Conservation (phyloP, 1,284 basidiomycete genomes). For the Stygiomarasmius scandens region DNA sequence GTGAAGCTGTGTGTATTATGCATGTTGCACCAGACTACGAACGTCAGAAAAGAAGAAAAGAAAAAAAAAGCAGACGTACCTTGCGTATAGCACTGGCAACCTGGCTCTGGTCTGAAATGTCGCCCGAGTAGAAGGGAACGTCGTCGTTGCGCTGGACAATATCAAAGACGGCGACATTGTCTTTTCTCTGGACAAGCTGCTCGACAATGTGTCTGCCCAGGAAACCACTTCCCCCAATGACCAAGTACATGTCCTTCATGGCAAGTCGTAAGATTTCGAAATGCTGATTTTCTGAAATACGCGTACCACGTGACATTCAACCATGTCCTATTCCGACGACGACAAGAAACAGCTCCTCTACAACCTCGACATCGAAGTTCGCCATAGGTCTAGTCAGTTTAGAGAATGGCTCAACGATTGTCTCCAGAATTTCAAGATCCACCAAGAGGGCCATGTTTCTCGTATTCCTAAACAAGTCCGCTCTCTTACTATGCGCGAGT, state of each 20-base stretch:
- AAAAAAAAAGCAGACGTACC: slow-evolving; percentile 44
- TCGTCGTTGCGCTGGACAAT: slow-evolving; percentile 88
- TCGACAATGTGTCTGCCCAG: slow-evolving; percentile 90
- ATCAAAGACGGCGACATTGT: slow-evolving; percentile 85
- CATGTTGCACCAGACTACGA: slow-evolving; percentile 77
- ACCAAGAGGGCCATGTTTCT: slow-evolving; percentile 73
- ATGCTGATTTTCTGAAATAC: slow-evolving; percentile 12
- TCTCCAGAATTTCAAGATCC: slow-evolving; percentile 71
- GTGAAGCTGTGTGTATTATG: slow-evolving; percentile 96
- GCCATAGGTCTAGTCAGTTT: slow-evolving; percentile 69
- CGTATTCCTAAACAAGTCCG: slow-evolving; percentile 76
- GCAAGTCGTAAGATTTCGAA: not conserved
- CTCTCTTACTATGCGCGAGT: slow-evolving; percentile 71
- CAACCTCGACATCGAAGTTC: slow-evolving; percentile 82
- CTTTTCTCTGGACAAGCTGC: slow-evolving; percentile 76
- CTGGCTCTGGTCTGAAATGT: slow-evolving; percentile 79
- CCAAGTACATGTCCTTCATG: slow-evolving; percentile 65
- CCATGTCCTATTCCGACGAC: slow-evolving; percentile 47
- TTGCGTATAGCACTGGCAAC: slow-evolving; percentile 74
- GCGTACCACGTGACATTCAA: slow-evolving; percentile 31
- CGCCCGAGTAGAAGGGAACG: slow-evolving; percentile 84
- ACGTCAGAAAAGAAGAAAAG: slow-evolving; percentile 13
- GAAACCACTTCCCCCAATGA: slow-evolving; percentile 92
- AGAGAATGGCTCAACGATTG: slow-evolving; percentile 71
- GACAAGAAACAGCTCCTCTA: slow-evolving; percentile 74